Evolutionary conservation across 345 rosid genomes (phyloP).

Genomic region (Lepidium aucheri): DNA sequence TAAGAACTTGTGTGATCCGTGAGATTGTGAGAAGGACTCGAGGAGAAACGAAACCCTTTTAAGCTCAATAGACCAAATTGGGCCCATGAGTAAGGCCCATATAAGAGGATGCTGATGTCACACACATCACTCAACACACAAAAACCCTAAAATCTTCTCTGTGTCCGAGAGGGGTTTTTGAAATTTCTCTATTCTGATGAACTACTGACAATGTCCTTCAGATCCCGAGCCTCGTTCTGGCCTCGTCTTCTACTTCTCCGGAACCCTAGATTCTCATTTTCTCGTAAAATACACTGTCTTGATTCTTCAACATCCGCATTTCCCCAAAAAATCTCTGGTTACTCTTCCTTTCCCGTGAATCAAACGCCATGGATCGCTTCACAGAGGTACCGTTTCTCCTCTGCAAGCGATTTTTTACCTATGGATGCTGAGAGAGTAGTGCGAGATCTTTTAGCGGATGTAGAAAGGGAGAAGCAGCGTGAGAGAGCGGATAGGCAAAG

Average conservation of each 20-base stretch:
- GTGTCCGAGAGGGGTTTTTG: not conserved
- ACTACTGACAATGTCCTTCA: conserved; percentile 27
- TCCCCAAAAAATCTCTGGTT: conserved; percentile 14
- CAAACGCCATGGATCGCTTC: conserved; percentile 26
- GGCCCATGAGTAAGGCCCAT: conserved; percentile 11
- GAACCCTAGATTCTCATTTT: conserved; percentile 8
- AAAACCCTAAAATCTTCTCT: conserved; percentile 19
- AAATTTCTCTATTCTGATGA: conserved; percentile 14
- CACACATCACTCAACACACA: not conserved
- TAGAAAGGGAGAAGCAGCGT: conserved; percentile 65
- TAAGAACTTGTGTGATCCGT: too few species aligned
- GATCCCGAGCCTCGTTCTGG: conserved; percentile 34
- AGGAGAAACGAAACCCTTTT: too few species aligned
- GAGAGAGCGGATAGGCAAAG: conserved; percentile 62
- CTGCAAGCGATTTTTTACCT: not conserved
- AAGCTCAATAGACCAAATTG: not conserved
- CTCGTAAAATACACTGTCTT: not conserved
- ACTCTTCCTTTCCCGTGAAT: conserved; percentile 12
- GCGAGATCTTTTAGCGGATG: conserved; percentile 45
- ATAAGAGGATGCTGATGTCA: not conserved
- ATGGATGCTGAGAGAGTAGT: conserved; percentile 21
- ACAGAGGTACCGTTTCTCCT: conserved; percentile 36
- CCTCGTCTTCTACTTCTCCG: conserved; percentile 37
- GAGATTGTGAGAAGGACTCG: too few species aligned
- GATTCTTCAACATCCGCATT: conserved; percentile 19